Conservation (phyloP, 192 early-diverging fungal genomes). For the Cladochytrium replicatum region DNA sequence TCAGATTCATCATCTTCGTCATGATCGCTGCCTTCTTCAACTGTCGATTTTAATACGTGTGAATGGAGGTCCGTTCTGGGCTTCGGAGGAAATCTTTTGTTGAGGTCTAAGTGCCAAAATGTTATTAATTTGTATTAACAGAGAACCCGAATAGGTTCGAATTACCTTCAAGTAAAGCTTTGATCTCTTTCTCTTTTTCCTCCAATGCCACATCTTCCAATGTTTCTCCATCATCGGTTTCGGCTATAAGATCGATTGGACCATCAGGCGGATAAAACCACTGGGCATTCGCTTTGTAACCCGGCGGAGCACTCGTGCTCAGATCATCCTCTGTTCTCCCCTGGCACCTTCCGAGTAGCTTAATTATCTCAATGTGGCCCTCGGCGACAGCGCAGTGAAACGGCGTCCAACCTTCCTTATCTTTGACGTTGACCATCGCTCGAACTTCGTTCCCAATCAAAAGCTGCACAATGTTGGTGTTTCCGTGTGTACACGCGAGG, state of each 20-base stretch:
- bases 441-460: too few relatives aligned
- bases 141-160: too few relatives aligned
- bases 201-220: constrained; percentile 32
- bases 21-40: too few relatives aligned
- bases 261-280: constrained; percentile 28
- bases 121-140: too few relatives aligned
- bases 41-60: too few relatives aligned
- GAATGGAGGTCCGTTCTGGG: too few relatives aligned
- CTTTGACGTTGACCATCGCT: constrained; percentile 32
- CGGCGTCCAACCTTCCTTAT: constrained; percentile 55
- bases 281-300: not conserved
- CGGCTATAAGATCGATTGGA: constrained; percentile 32
- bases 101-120: too few relatives aligned
- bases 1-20: too few relatives aligned
- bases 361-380: constrained; percentile 43
- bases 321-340: constrained; percentile 6
- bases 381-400: constrained; percentile 61
- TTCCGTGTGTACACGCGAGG: constrained; percentile 45
- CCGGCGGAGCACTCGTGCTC: not conserved
- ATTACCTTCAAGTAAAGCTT: too few relatives aligned
- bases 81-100: too few relatives aligned
- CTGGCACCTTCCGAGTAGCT: constrained; percentile 28
- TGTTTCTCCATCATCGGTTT: constrained; percentile 33
- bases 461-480: constrained; percentile 20
- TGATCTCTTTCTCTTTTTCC: constrained; percentile 20